Conservation (phyloP, 352 stramenopile species). For the Phytophthora colocasiae region DNA sequence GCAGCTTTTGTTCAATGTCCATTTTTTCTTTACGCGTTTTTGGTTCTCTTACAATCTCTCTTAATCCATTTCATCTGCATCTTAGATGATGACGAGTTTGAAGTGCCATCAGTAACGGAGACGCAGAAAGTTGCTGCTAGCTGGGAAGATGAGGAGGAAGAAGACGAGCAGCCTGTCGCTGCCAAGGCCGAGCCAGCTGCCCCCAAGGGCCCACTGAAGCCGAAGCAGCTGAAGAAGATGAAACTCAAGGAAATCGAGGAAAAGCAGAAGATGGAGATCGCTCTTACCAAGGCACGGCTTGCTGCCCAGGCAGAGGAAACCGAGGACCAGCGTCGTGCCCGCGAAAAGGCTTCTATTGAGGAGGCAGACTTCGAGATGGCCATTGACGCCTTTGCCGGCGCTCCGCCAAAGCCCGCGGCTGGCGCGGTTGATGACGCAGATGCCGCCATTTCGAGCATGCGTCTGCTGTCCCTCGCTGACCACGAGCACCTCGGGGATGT, state of each 20-base stretch:
- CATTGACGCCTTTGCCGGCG: conserved; percentile 76
- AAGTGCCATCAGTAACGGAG: conserved; percentile 65
- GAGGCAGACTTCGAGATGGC: conserved; percentile 81
- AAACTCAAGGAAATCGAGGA: conserved; percentile 89
- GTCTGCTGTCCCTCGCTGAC: conserved; percentile 74
- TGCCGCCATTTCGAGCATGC: conserved; percentile 61
- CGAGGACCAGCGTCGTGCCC: conserved; percentile 62
- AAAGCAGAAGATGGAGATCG: conserved; percentile 81
- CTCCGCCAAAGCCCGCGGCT: conserved; percentile 36
- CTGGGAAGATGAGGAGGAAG: conserved; percentile 85
- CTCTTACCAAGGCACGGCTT: conserved; percentile 75
- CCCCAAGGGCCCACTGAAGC: conserved; percentile 72
- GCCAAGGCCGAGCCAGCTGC: conserved; percentile 31
- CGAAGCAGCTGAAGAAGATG: conserved; percentile 89
- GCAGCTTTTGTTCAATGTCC: not conserved
- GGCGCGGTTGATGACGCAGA: conserved; percentile 46
- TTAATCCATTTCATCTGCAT: not conserved
- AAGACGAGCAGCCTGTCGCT: conserved; percentile 52
- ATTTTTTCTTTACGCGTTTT: conserved; percentile 1
- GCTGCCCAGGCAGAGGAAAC: conserved; percentile 76
- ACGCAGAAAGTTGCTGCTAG: conserved; percentile 55
- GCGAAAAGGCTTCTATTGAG: conserved; percentile 68
- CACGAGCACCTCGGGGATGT: conserved; percentile 76
- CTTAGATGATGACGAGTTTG: conserved; percentile 86
- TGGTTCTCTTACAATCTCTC: conserved; percentile 6